Evolutionary conservation across 2,329 filamentous ascomycete genomes (phyloP), one percentile per base, ranked within the genome.

Genomic region (Penicillium sp.): DNA sequence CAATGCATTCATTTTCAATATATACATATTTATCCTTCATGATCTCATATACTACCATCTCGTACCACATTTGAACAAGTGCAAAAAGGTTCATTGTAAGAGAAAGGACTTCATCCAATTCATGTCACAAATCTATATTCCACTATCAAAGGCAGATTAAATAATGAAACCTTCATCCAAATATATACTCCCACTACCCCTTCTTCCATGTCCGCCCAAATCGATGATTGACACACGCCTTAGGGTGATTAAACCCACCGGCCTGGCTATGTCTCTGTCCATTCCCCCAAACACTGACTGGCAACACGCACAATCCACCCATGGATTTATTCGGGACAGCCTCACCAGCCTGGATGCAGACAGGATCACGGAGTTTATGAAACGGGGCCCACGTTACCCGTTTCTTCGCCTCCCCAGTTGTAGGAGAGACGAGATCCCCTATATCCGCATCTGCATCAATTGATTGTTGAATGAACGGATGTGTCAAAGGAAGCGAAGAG

Each of bases 271-370:
- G 70, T 38, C 71, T 61, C 57, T 73, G 71, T 8, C 71, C 71
- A 55, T 72, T 73, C 0, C 67, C 71, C 71, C 71, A 74, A 3
- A 62, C 68, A 70, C 96, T 97, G 34, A 96, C 76, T 0, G 93
- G 93, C 45, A 97, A 75, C 5, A 96, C 86, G 88, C 96, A 96
- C 59, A 96, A 85, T 4, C 90, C 90, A 22, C 90, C 90, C 66
- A 91, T 85, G 7, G 84, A 84, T 18, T 85, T 80, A 1, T 90
- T 61, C 0, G 49, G 10, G 18, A 42, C 56, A 3, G 62, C 59
- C 20, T 70, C 64, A 0, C 46, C 55, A 1, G 60, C 66, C n/a
- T 66, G 58, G 1, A 71, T 58, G 32, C 70, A 72, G 6, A 70
- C 32, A 2, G 65, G 59, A 2, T 67, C 39, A 3, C 45, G 38